These are phyloP conservation scores for Hydnum rufescens DNA, from an alignment of 768 basidiomycete species.

Conservation along the genomic window DNA sequence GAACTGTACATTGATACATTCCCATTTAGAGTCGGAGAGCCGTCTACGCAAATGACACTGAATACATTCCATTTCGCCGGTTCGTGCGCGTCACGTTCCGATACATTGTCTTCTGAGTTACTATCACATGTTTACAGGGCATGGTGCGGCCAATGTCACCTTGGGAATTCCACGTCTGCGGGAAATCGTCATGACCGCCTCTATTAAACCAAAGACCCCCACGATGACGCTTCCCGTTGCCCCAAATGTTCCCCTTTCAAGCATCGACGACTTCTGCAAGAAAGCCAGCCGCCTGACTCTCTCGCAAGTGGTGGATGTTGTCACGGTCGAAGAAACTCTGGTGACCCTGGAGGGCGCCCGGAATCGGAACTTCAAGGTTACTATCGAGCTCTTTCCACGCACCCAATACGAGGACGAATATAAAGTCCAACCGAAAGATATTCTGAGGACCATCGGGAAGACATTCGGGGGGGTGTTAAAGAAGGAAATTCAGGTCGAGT, in stretches of 20 bases:
- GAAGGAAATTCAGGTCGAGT: slow-evolving; percentile 68
- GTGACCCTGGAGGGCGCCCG: slow-evolving; percentile 45
- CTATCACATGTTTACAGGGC: slow-evolving; percentile 31
- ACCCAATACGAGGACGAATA: slow-evolving; percentile 73
- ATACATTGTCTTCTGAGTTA: slow-evolving; percentile 3
- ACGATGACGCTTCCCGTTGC: slow-evolving; percentile 79
- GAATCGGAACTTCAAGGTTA: slow-evolving; percentile 58
- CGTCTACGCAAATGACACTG: slow-evolving; percentile 98
- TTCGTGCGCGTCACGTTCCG: slow-evolving; percentile 17
- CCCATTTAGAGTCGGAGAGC: slow-evolving; percentile 69
- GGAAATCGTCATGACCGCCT: slow-evolving; percentile 99
- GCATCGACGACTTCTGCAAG: slow-evolving; percentile 70
- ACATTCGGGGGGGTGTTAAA: slow-evolving; percentile 66
- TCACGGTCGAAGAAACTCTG: slow-evolving; percentile 63
- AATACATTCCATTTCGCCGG: slow-evolving; percentile 99
- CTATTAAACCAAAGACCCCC: slow-evolving; percentile 86
- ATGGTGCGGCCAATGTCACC: slow-evolving; percentile 97
- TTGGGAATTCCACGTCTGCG: slow-evolving; percentile 95
- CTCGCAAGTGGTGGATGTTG: slow-evolving; percentile 70
- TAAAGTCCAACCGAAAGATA: slow-evolving; percentile 47
- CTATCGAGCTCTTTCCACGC: slow-evolving; percentile 69
- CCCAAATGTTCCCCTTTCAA: slow-evolving; percentile 28
- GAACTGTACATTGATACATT: neutral
- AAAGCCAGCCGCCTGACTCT: slow-evolving; percentile 67
- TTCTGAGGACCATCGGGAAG: slow-evolving; percentile 47